Evolutionary conservation across 164 flowering plant genomes (phyloP).

Genomic region (Chloranthus sessilifolius): DNA sequence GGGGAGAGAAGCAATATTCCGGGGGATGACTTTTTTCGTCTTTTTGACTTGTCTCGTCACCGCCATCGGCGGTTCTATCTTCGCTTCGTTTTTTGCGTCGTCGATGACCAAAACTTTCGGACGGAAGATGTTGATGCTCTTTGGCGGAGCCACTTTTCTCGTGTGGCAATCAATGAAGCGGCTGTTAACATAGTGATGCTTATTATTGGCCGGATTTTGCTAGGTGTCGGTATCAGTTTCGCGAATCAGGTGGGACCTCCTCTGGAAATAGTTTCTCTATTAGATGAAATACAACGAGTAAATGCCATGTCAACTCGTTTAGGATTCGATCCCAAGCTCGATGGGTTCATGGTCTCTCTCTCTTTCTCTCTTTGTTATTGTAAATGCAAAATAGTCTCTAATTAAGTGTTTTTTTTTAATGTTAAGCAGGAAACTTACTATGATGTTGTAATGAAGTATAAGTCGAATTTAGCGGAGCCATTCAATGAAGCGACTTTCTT

Average conservation of each 20-base stretch:
- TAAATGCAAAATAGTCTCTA: not conserved
- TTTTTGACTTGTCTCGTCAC: too few relatives aligned
- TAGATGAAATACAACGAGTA: conserved; percentile 51
- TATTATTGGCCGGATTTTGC: conserved; percentile 62
- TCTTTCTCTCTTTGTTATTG: not conserved
- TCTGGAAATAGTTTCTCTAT: conserved; percentile 45
- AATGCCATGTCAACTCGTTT: conserved; percentile 24
- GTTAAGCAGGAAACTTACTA: conserved; percentile 52
- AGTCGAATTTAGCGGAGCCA: conserved; percentile 62
- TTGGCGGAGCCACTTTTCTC: conserved; percentile 58
- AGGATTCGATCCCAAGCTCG: conserved; percentile 83
- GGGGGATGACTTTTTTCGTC: too few relatives aligned
- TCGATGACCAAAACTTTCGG: conserved; percentile 51
- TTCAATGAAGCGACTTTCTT: conserved; percentile 73
- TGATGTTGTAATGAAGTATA: conserved; percentile 53
- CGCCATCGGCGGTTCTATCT: too few relatives aligned
- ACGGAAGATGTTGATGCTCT: conserved; percentile 48
- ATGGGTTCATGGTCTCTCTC: conserved; percentile 68
- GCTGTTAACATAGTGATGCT: conserved; percentile 61
- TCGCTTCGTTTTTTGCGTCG: conserved; percentile 42
- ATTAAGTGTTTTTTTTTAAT: too few relatives aligned
- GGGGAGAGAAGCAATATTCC: too few relatives aligned
- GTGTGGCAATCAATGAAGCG: conserved; percentile 42
- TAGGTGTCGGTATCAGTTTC: conserved; percentile 70
- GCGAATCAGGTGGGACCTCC: conserved; percentile 82